These are phyloP conservation scores for Podaxis carcinomalis DNA, from an alignment of 768 basidiomycete genomes.

Conservation along the genomic window DNA sequence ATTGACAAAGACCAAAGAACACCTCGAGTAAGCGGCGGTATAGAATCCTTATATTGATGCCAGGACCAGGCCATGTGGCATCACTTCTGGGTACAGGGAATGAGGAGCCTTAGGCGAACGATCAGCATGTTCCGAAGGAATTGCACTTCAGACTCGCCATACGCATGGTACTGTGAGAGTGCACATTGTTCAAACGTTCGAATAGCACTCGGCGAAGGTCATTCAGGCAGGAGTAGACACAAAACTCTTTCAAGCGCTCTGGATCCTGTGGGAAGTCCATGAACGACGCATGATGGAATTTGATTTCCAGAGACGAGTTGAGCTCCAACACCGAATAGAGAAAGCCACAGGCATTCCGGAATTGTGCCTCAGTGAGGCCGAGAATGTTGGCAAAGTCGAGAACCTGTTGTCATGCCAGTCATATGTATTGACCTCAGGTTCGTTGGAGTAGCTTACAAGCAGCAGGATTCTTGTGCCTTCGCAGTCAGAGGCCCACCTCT, in stretches of 20 bases:
- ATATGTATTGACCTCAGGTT: too few relatives aligned
- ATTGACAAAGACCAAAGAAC: neutral
- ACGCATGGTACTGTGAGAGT: neutral
- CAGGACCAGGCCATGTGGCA: neutral
- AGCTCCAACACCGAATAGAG: neutral
- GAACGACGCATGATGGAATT: conserved; percentile 8
- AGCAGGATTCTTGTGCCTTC: too few relatives aligned
- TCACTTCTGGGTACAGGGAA: neutral
- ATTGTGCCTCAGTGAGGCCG: neutral
- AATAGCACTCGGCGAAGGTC: neutral
- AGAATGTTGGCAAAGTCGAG: neutral
- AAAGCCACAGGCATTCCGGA: neutral
- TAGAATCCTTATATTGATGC: neutral
- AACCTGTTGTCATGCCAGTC: too few relatives aligned
- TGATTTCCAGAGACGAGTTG: neutral
- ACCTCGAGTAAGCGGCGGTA: neutral
- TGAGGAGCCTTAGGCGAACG: neutral
- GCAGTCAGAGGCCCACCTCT: too few relatives aligned
- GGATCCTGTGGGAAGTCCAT: conserved; percentile 1
- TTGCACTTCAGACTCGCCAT: neutral
- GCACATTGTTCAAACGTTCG: neutral
- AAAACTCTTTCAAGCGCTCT: neutral
- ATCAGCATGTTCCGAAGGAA: neutral
- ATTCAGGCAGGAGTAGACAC: neutral
- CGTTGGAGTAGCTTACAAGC: too few relatives aligned